These are phyloP conservation scores for Rhodotorula sp. DNA, from an alignment of 1,284 basidiomycete species.

Conservation along the genomic window DNA sequence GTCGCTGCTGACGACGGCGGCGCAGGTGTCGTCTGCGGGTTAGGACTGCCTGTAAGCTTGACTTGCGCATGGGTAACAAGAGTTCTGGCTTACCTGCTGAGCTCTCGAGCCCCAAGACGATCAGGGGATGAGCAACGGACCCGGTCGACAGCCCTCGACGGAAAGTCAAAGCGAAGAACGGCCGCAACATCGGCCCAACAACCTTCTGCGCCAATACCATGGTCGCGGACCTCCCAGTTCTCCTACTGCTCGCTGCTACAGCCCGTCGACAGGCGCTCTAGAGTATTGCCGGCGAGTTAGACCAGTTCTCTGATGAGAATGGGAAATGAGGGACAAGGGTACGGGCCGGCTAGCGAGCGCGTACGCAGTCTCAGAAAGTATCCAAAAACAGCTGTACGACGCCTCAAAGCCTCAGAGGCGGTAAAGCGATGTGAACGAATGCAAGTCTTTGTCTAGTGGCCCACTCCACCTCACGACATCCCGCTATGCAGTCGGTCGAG, in stretches of 20 bases:
- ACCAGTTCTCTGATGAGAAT: too few species aligned
- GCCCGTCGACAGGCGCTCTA: background rate
- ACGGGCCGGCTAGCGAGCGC: too few species aligned
- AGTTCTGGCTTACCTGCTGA: conserved; percentile 59
- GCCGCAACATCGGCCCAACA: too few species aligned
- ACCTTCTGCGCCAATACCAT: too few species aligned
- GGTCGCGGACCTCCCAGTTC: too few species aligned
- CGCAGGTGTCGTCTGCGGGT: conserved; percentile 69
- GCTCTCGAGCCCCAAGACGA: conserved; percentile 69
- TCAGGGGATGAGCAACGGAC: conserved; percentile 1
- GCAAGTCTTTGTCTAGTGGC: too few species aligned
- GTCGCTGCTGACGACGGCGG: conserved; percentile 69
- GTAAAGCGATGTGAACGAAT: background rate
- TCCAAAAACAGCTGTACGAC: too few species aligned
- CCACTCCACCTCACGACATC: background rate
- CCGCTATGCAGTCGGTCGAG: background rate
- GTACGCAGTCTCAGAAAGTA: too few species aligned
- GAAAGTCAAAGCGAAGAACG: background rate
- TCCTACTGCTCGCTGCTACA: background rate
- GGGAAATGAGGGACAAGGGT: too few species aligned
- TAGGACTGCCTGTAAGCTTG: background rate
- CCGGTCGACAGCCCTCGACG: background rate
- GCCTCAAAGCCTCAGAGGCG: background rate
- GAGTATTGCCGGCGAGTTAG: too few species aligned
- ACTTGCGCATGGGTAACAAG: accelerated